These are phyloP conservation scores for Tulasnella sp. DNA, from an alignment of 768 basidiomycete species.

Conservation along the genomic window DNA sequence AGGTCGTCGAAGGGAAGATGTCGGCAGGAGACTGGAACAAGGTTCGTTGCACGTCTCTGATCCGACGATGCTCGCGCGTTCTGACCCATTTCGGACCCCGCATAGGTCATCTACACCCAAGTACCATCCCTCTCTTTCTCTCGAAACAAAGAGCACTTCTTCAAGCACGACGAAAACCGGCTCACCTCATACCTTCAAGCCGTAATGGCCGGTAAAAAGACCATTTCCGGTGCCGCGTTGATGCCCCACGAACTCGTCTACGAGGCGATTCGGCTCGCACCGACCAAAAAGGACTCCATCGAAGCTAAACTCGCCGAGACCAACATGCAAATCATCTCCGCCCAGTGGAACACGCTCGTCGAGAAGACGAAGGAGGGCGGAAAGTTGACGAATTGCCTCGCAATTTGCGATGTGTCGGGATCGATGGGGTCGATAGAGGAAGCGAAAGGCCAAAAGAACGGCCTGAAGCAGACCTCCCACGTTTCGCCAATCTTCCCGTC, in stretches of 20 bases:
- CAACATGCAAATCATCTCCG: constrained; percentile 49
- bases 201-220: constrained; percentile 54
- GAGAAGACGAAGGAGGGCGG: constrained; percentile 52
- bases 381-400: constrained; percentile 57
- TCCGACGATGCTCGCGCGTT: background rate
- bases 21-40: constrained; percentile 44
- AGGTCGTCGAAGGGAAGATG: constrained; percentile 62
- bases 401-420: constrained; percentile 70
- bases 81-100: constrained; percentile 42
- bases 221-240: constrained; percentile 64
- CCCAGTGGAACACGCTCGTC: constrained; percentile 64
- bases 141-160: constrained; percentile 53
- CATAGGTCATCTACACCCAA: constrained; percentile 53
- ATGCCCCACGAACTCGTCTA: constrained; percentile 59
- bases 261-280: constrained; percentile 38
- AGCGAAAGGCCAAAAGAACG: background rate
- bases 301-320: constrained; percentile 32
- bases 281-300: constrained; percentile 31
- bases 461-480: background rate
- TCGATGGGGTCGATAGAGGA: constrained; percentile 54
- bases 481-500: constrained; percentile 56
- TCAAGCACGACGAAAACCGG: constrained; percentile 54
- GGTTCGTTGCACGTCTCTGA: background rate
- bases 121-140: constrained; percentile 63
- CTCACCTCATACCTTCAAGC: constrained; percentile 54